Conservation (phyloP, 345 rosid genomes). For the Lenwebbia sp. region DNA sequence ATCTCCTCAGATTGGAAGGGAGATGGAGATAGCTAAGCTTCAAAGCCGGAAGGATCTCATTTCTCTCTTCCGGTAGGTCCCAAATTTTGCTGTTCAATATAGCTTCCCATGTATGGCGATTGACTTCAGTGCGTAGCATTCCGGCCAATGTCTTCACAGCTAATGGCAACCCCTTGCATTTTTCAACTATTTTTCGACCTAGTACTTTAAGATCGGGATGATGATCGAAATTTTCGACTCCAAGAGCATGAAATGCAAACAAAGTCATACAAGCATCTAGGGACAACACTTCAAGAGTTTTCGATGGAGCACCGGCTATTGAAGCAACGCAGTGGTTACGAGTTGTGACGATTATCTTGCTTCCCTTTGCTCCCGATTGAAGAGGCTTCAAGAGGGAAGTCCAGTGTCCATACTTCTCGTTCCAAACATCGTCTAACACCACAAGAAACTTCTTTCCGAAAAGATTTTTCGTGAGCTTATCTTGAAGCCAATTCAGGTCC, state of each 20-base stretch:
- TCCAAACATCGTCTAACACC: neutral
- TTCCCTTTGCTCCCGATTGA: neutral
- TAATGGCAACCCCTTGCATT: neutral
- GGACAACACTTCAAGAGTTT: neutral
- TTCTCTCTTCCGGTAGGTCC: no score
- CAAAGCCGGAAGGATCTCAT: neutral
- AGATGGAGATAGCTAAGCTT: conserved; percentile 13
- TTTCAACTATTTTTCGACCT: neutral
- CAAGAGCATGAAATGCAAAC: neutral
- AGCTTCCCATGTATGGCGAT: no score
- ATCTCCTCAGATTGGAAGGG: neutral
- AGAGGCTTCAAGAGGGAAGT: neutral
- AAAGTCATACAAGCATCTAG: neutral
- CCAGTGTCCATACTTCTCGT: neutral
- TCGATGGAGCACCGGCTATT: neutral
- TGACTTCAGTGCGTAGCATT: no score
- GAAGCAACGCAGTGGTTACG: neutral
- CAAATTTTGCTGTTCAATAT: no score
- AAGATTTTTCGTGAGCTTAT: no score
- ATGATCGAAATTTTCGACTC: neutral
- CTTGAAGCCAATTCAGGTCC: neutral
- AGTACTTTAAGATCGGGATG: neutral
- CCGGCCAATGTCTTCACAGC: neutral
- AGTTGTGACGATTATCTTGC: neutral
- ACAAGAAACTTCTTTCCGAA: neutral